phyloP scores from a whole-genome alignment of 2,329 filamentous ascomycete genomes.

The Aspergillus ochraceoroseus region DNA sequence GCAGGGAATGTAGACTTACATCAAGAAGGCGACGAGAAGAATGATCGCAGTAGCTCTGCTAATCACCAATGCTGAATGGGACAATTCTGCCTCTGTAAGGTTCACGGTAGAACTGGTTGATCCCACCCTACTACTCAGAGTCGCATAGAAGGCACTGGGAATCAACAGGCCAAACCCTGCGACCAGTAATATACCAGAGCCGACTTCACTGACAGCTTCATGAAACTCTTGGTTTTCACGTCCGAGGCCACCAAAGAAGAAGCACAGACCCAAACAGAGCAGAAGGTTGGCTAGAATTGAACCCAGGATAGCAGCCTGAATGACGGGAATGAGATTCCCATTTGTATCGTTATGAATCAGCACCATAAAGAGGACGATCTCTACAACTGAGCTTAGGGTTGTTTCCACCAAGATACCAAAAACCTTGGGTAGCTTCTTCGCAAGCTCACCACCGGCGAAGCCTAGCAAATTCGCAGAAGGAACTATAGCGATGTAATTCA shows the following conservation, averaged over 20 bases:
- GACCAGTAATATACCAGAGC: slow-evolving; percentile 69
- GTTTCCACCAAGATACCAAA: slow-evolving; percentile 50
- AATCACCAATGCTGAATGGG: slow-evolving; percentile 56
- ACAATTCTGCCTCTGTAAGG: slow-evolving; percentile 42
- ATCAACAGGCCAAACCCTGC: slow-evolving; percentile 56
- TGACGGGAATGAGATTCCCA: slow-evolving; percentile 57
- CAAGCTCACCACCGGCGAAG: slow-evolving; percentile 67
- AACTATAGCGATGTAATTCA: slow-evolving; percentile 72
- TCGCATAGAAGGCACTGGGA: slow-evolving; percentile 46
- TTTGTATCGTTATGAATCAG: slow-evolving; percentile 55
- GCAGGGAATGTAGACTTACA: slow-evolving; percentile 42
- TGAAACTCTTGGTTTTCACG: slow-evolving; percentile 66
- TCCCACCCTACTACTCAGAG: slow-evolving; percentile 42
- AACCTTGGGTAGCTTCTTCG: slow-evolving; percentile 70
- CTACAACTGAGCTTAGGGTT: slow-evolving; percentile 66
- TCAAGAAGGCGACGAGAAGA: slow-evolving; percentile 62
- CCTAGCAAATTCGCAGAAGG: slow-evolving; percentile 71
- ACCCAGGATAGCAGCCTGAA: slow-evolving; percentile 76
- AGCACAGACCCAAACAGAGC: slow-evolving; percentile 73
- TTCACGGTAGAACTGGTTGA: slow-evolving; percentile 40
- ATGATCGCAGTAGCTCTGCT: slow-evolving; percentile 67
- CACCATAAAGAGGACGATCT: slow-evolving; percentile 78
- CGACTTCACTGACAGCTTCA: slow-evolving; percentile 71
- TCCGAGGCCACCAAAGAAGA: slow-evolving; percentile 68
- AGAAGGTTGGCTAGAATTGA: slow-evolving; percentile 78